These are phyloP conservation scores for Novymonas esmeraldas DNA, from an alignment of 208 protist genomes.

Conservation along the genomic window DNA sequence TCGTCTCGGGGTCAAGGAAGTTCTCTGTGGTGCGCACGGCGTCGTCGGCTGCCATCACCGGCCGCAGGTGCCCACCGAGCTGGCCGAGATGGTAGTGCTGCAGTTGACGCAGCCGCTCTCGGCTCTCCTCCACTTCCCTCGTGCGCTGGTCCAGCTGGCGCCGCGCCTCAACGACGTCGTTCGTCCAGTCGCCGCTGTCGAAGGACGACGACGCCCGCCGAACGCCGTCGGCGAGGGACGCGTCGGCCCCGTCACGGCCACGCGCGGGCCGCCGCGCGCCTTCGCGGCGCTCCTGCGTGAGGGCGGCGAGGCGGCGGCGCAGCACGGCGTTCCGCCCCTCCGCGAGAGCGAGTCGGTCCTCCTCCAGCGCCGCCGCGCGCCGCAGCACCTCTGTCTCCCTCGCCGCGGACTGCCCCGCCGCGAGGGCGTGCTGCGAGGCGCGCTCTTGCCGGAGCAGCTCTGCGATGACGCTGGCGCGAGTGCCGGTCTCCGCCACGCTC, in stretches of 20 bases:
- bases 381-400: conserved; percentile 30
- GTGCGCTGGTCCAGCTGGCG: conserved; percentile 49
- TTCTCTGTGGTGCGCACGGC: conserved; percentile 45
- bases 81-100: conserved; percentile 63
- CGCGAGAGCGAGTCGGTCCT: conserved; percentile 47
- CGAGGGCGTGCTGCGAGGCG: conserved; percentile 28
- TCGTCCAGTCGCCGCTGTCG: conserved; percentile 20
- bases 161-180: conserved; percentile 41
- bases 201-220: no score
- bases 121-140: conserved; percentile 40
- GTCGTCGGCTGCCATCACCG: conserved; percentile 33
- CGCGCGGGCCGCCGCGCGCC: not conserved
- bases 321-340: conserved; percentile 45
- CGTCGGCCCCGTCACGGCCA: not conserved
- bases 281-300: conserved; percentile 32
- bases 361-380: conserved; percentile 54
- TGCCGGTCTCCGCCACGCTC: no score
- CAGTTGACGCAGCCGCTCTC: conserved; percentile 45
- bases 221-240: no score
- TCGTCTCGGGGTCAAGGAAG: conserved; percentile 66
- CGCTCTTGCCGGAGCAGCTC: conserved; percentile 19
- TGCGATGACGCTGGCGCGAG: conserved; percentile 13
- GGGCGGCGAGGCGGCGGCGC: conserved; percentile 26
- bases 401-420: conserved; percentile 22
- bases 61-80: conserved; percentile 54